Base-by-base conservation (phyloP, 208 protist genomes). In the Porcisia hertigi region DNA sequence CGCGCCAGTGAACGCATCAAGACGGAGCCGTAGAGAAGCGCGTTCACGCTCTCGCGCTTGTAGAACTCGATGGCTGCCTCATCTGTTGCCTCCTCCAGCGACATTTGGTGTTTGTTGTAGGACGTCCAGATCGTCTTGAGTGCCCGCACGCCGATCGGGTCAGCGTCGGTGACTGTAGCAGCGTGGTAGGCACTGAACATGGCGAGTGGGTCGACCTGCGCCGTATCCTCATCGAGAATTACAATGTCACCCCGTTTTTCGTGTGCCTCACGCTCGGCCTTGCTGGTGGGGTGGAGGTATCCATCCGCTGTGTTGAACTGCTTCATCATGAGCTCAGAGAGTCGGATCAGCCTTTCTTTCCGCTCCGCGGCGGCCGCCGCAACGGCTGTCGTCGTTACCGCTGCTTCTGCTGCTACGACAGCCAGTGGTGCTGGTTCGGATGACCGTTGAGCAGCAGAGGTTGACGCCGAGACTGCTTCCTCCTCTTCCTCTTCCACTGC, bases 291-390 rank as follows among this genome's bases (percentile, higher is more conserved):
- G 76, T 94, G 92, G 11, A 96, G 80, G 73, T 90, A 96, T 1
- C 92, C 92, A 73, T 96, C 92, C 1, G 92, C 90, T 66, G 87
- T 94, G 79, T 91, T 94, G 74, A 94, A 93, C 83, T 96, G 92
- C 69, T 72, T 87, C 67, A 96, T 70, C 89, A 96, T 94, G 7
- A 96, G 76, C 70, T 93, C 88, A 3, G 89, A 86, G 0, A 96
- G 79, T 23, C 88, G 84, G 12, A 57, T 63, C 23, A 96, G 81
- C 43, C 80, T 82, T 41, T 88, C 81, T 25, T 75, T 75, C 57
- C 76, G 53, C 39, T 80, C 60, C 66, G 67, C 52, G 34, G 54
- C 20, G 6, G 64, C 20, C 3, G 53, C 39, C 18, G 58, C 66
- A 18, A 64, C 64, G 1, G 73, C 63, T 25, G 67, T 30, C 11